Base-by-base conservation (phyloP, 495 filamentous ascomycete genomes). In the Evernia prunastri region DNA sequence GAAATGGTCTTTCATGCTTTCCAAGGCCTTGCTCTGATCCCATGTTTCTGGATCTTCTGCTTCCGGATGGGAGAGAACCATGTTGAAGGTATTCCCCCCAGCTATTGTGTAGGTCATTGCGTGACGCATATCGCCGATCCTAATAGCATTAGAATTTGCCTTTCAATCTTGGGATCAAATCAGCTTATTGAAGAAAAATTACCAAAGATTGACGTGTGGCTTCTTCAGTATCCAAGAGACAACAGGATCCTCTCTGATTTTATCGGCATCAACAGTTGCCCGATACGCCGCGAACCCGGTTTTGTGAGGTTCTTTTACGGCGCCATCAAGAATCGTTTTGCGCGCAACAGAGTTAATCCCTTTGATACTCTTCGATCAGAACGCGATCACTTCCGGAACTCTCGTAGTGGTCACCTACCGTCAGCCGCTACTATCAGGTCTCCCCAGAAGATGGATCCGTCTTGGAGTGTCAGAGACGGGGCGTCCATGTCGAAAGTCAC, bases 31-130 rank as follows among this genome's bases (percentile, higher is more conserved):
- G 45, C 63, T 45, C 66, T 72, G 67, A 67, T 76, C 68, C 72
- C 76, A 76, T 4, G 72, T 77, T 5, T 69, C 39, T 4, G 75
- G 72, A 36, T 80, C 76, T 13, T 68, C 72, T 17, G 57, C 56
- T 56, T 78, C 75, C 27, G 75, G 75, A 69, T 83, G 80, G 4
- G 74, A 77, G 4, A 82, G 72, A 1, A 81, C 79, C 72, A 81
- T 76, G 65, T 83, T 82, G 69, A 81, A 81, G 2, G 73, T 67
- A 37, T 72, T 76, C 1, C 78, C 79, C 18, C 70, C 73, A 1
- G 75, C 74, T 27, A 83, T 81, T 11, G 76, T 76, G 64, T 82
- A 82, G 17, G 76, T 76, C 72, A 82, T 82, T 51, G 6, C 47
- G 11, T 51, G 47, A 51, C 47, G 47, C 47, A 29, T 51, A 10